Percentiles rank a stretch among this genome's conserved stretches.
These are phyloP conservation scores for Alternaria conjuncta DNA, from an alignment of 2,329 filamentous ascomycete species.

Conservation along the genomic window DNA sequence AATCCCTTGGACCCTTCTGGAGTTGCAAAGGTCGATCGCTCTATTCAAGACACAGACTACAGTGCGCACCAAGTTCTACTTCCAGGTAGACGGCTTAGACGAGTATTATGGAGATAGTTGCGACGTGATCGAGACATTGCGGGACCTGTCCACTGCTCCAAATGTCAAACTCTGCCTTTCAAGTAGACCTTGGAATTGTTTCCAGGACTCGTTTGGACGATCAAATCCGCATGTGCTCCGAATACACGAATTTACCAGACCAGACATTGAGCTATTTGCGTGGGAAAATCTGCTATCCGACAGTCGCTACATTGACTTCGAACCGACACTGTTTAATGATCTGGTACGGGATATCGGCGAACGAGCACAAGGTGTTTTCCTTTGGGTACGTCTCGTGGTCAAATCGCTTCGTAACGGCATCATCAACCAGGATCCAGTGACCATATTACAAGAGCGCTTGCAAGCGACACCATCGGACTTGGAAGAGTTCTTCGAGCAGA, in stretches of 20 bases:
- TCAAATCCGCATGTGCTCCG: not conserved
- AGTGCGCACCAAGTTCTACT: not conserved
- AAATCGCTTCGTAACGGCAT: too few relatives aligned
- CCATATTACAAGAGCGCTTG: too few relatives aligned
- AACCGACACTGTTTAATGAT: accelerated
- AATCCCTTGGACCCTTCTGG: accelerated
- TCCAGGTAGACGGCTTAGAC: not conserved
- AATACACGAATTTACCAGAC: accelerated
- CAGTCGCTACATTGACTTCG: accelerated
- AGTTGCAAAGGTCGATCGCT: accelerated
- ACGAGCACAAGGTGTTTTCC: too few relatives aligned
- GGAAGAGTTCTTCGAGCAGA: too few relatives aligned
- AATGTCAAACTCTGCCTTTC: not conserved
- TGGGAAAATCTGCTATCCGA: not conserved
- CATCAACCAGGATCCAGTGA: too few relatives aligned
- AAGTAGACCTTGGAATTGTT: not conserved
- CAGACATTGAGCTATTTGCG: not conserved
- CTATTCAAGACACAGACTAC: accelerated
- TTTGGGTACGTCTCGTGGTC: too few relatives aligned
- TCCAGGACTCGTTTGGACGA: accelerated
- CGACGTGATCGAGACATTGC: accelerated
- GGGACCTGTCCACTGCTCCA: accelerated
- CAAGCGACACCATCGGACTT: too few relatives aligned
- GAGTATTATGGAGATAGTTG: not conserved
- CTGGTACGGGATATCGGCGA: too few relatives aligned